Base-by-base conservation (phyloP, 1,284 basidiomycete species). In the Amylostereum areolatum region DNA sequence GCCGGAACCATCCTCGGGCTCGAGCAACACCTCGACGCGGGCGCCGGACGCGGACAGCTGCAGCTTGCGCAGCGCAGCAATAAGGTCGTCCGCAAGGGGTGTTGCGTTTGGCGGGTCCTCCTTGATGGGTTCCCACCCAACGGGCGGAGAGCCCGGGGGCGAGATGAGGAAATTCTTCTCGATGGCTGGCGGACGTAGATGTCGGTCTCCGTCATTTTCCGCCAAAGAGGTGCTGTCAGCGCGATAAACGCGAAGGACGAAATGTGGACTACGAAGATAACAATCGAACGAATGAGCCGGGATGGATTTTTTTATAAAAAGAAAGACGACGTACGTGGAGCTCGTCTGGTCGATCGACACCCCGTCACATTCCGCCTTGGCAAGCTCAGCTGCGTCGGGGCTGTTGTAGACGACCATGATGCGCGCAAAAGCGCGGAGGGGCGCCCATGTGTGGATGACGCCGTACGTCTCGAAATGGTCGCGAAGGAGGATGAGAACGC, bases 121-220 rank as follows among this genome's bases (percentile, higher is more conserved):
- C 40, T 74, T 72, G 52, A 94, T 81, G 30, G 82, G 92, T 62
- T 97, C 93, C 96, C 96, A 99, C 1, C 96, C 96, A 2, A 97
- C 85, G 0, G 96, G 96, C 0, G 97, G 96, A 0, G 92, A 95
- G n/a, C 96, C 97, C 1, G 97, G 97, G 1, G 96, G 96, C 0
- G 94, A 97, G 58, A 99, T 96, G 47, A 99, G 78, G 69, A 98
- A 98, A 70, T 99, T 98, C 70, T 92, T 92, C 59, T 92, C 88
- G 35, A 84, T 62, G 0, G 77, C 71, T 0, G 96, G 96, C 0
- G 92, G 91, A 29, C 75, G 78, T 42, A 97, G 79, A 58, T 74
- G 64, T 57, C 54, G 28, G 58, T 69, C 63, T 37, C 69, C 66
- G 53, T 67, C 72, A 56, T 62, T 70, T 57, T 70, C 75, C n/a